phyloP scores from a whole-genome alignment of 2,329 filamentous ascomycete species.

The Penicillium vulpinum region DNA sequence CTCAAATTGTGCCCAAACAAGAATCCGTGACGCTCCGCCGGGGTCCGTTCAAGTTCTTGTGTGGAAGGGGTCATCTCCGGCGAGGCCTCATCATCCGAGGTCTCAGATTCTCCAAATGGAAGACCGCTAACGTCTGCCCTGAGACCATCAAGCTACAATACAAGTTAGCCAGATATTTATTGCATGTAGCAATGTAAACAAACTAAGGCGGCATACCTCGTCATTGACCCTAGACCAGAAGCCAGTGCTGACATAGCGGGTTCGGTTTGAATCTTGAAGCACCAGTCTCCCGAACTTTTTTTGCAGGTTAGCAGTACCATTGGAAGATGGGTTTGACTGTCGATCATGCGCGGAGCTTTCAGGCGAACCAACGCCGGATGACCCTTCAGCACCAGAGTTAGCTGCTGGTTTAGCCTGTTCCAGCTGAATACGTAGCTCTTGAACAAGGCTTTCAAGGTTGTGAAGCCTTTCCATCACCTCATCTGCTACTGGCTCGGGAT shows the following conservation, averaged over 20 bases:
- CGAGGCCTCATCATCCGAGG: constrained; percentile 35
- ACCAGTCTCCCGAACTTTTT: constrained; percentile 53
- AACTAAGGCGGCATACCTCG: constrained; percentile 45
- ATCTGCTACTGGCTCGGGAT: constrained; percentile 27
- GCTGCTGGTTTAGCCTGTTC: constrained; percentile 43
- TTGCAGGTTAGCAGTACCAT: constrained; percentile 29
- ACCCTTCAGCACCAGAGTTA: constrained; percentile 25
- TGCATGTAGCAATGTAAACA: constrained; percentile 15
- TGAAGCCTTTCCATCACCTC: constrained; percentile 53
- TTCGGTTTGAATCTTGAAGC: constrained; percentile 45
- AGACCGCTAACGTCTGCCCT: constrained; percentile 30
- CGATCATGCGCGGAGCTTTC: constrained; percentile 19
- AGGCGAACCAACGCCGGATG: constrained; percentile 32
- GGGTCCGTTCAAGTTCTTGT: constrained; percentile 44
- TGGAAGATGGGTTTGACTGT: constrained; percentile 14
- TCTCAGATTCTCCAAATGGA: constrained; percentile 36
- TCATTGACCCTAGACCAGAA: constrained; percentile 60
- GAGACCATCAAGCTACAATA: constrained; percentile 18
- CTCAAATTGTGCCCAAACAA: constrained; percentile 50
- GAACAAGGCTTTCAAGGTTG: constrained; percentile 54
- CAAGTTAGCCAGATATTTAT: neutral
- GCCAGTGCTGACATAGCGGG: constrained; percentile 53
- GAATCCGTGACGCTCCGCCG: constrained; percentile 53
- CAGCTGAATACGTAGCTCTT: constrained; percentile 51
- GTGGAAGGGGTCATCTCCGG: constrained; percentile 29